phyloP scores from a whole-genome alignment of 2,329 filamentous ascomycete species.

The Pyricularia sp. region DNA sequence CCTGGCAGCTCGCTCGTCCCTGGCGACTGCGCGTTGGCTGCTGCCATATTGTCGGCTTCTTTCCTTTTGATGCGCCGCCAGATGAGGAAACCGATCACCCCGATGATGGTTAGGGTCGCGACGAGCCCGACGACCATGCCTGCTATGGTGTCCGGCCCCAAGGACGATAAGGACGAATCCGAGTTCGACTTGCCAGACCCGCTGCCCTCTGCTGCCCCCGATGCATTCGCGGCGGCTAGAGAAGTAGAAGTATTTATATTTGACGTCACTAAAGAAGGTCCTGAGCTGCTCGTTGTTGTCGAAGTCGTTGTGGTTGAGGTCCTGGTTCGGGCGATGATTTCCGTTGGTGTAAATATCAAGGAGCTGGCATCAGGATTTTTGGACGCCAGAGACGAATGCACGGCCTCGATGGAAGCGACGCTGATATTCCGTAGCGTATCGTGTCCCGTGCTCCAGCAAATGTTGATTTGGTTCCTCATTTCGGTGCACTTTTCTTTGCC shows the following conservation, averaged over 20 bases:
- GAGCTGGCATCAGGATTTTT: conserved; percentile 9
- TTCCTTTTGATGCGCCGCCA: conserved; percentile 7
- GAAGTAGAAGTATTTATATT: not conserved
- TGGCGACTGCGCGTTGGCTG: not conserved
- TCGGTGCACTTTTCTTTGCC: conserved; percentile 9
- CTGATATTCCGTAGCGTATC: conserved; percentile 12
- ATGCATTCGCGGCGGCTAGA: not conserved
- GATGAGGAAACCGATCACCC: conserved; percentile 5
- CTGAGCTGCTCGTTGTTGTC: not conserved
- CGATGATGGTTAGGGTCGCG: conserved; percentile 5
- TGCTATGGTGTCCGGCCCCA: not conserved
- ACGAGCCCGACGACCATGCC: not conserved
- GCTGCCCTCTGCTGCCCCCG: not conserved
- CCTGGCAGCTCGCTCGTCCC: not conserved
- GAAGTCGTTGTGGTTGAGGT: conserved; percentile 1
- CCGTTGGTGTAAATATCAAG: conserved; percentile 9
- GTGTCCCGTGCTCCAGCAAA: conserved; percentile 11
- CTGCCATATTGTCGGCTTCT: not conserved
- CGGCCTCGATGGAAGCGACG: conserved; percentile 7
- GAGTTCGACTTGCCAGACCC: not conserved
- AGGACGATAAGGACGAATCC: not conserved
- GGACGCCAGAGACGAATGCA: conserved; percentile 10
- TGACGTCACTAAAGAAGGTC: not conserved
- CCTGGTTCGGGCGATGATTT: conserved; percentile 8
- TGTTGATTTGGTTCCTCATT: conserved; percentile 10